Conservation (phyloP, 1,284 basidiomycete genomes). For the Ceratobasidium theobromae region DNA sequence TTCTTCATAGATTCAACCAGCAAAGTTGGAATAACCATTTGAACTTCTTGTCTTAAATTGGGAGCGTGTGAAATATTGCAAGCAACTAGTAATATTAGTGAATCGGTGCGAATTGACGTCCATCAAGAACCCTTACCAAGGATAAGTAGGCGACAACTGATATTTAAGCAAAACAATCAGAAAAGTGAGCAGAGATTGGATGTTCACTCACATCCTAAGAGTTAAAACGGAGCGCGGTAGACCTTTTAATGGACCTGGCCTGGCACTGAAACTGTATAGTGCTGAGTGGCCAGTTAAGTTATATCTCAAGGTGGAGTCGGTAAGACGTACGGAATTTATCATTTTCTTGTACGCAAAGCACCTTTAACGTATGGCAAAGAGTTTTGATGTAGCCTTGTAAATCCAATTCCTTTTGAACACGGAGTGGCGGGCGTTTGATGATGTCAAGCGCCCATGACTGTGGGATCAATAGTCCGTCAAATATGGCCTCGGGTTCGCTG, state of each 20-base stretch:
- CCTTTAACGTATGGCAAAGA: background rate
- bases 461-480: slow-evolving; percentile 4
- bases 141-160: slow-evolving; percentile 10
- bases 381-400: background rate
- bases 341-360: background rate
- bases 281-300: background rate
- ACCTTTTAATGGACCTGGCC: background rate
- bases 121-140: background rate
- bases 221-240: background rate
- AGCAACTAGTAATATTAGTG: background rate
- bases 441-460: slow-evolving; percentile 27
- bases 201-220: slow-evolving; percentile 1
- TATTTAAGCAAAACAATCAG: too few relatives aligned
- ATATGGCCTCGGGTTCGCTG: background rate
- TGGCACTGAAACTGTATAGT: background rate
- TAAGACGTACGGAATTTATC: background rate
- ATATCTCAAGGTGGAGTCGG: background rate
- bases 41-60: background rate
- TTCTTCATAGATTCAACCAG: background rate
- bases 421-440: background rate
- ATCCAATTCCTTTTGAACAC: background rate
- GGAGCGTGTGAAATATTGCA: background rate
- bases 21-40: background rate
- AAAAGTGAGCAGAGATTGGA: too few relatives aligned
- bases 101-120: background rate